Conservation (phyloP, 2,329 filamentous ascomycete genomes). For the Rhynchosporium graminicola region DNA sequence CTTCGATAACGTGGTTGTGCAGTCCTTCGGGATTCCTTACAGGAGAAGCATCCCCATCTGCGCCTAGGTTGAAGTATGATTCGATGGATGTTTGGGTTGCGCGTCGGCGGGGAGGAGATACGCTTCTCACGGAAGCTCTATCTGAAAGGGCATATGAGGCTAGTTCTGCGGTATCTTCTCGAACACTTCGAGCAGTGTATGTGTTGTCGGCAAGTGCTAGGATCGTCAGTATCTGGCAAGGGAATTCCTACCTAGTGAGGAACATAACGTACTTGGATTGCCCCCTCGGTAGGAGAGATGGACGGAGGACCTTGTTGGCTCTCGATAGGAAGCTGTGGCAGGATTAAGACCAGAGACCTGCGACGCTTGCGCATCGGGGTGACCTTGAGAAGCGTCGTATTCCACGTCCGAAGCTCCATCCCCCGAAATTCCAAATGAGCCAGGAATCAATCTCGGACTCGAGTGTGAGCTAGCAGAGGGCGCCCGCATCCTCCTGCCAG, state of each 20-base stretch:
- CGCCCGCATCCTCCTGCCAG: constrained; percentile 28
- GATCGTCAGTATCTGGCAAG: constrained; percentile 21
- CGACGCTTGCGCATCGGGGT: constrained; percentile 23
- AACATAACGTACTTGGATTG: constrained; percentile 51
- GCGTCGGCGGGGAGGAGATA: constrained; percentile 32
- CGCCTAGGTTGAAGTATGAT: constrained; percentile 32
- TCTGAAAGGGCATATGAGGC: constrained; percentile 79
- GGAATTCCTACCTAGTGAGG: neutral
- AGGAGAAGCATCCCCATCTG: constrained; percentile 31
- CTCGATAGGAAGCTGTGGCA: constrained; percentile 49
- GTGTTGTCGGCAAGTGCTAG: constrained; percentile 63
- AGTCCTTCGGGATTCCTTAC: constrained; percentile 32
- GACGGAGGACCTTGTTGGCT: constrained; percentile 72
- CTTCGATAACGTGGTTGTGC: constrained; percentile 55
- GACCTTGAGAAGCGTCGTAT: constrained; percentile 33
- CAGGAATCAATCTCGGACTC: constrained; percentile 36
- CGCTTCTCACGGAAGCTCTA: constrained; percentile 43
- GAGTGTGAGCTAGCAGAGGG: constrained; percentile 34
- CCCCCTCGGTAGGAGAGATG: constrained; percentile 65
- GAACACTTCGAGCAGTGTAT: constrained; percentile 75
- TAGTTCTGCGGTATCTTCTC: constrained; percentile 84
- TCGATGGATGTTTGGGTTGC: constrained; percentile 34
- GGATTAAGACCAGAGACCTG: constrained; percentile 20
- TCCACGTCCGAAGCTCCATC: constrained; percentile 28
- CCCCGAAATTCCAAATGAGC: constrained; percentile 24